Conservation (phyloP, 1,139 yeast genomes). For the Saccharomyces hybrid region DNA sequence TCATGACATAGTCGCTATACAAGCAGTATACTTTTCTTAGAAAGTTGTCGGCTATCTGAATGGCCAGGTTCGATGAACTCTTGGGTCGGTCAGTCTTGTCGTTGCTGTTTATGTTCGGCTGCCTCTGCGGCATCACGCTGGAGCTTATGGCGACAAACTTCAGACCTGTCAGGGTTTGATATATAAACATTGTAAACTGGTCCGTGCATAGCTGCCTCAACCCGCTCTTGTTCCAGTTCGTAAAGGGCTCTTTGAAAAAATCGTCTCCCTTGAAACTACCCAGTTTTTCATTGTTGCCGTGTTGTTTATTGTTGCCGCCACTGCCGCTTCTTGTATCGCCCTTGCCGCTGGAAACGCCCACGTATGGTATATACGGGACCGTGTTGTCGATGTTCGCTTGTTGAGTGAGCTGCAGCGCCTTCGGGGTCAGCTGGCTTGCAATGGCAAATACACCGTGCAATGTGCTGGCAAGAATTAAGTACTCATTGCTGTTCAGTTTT, state of each 20-base stretch:
- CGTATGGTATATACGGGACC: constrained; percentile 24
- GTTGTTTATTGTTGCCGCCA: constrained; percentile 1
- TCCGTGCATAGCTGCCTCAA: constrained; percentile 47
- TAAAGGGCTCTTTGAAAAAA: constrained; percentile 27
- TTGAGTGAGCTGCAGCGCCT: constrained; percentile 34
- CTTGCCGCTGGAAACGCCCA: constrained; percentile 15
- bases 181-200: constrained; percentile 51
- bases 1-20: constrained; percentile 87
- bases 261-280: constrained; percentile 32
- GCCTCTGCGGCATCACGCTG: constrained; percentile 4
- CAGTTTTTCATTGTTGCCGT: constrained; percentile 7
- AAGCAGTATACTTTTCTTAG: constrained; percentile 56
- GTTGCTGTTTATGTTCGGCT: constrained; percentile 5
- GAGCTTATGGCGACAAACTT: constrained; percentile 57
- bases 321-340: constrained; percentile 3
- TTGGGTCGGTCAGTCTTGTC: constrained; percentile 10
- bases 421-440: constrained; percentile 68
- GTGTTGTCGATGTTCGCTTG: constrained; percentile 6
- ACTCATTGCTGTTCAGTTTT: constrained; percentile 69
- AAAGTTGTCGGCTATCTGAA: constrained; percentile 42
- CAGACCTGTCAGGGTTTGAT: constrained; percentile 63
- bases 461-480: constrained; percentile 87
- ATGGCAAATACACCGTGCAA: constrained; percentile 96
- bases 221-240: constrained; percentile 30
- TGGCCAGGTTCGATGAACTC: constrained; percentile 29